phyloP scores from a whole-genome alignment of 345 rosid genomes.

The Atalantia buxifolia region DNA sequence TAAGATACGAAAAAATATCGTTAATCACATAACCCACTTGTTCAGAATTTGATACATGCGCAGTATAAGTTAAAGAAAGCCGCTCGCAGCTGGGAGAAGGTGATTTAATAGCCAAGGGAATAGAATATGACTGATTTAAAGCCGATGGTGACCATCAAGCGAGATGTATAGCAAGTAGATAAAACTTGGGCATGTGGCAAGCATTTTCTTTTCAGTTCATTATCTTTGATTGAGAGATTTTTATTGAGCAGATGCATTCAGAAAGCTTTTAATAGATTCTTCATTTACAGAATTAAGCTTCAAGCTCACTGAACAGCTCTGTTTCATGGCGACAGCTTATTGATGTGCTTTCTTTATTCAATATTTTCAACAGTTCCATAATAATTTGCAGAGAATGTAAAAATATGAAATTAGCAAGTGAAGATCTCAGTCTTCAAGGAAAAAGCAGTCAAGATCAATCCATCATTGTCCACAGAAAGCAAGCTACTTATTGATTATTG shows the following conservation, averaged over 20 bases:
- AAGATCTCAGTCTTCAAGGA: slow-evolving; percentile 16
- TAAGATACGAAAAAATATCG: not conserved
- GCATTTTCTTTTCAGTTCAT: slow-evolving; percentile 16
- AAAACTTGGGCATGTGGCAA: not conserved
- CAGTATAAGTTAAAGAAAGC: not conserved
- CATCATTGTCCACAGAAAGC: slow-evolving; percentile 33
- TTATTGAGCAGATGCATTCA: slow-evolving; percentile 2
- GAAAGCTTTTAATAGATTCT: slow-evolving; percentile 26
- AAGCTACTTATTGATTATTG: slow-evolving; percentile 36
- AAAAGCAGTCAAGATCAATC: slow-evolving; percentile 43
- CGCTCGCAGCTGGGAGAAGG: slow-evolving; percentile 2
- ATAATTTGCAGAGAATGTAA: slow-evolving; percentile 15
- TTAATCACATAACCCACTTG: slow-evolving; percentile 16
- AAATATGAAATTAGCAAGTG: slow-evolving; percentile 13
- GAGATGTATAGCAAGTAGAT: not conserved
- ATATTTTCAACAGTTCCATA: not conserved
- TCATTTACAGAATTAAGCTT: slow-evolving; percentile 24
- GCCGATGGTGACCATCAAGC: slow-evolving; percentile 30
- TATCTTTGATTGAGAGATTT: slow-evolving; percentile 13
- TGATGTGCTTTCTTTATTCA: slow-evolving; percentile 14
- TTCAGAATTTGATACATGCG: slow-evolving; percentile 4
- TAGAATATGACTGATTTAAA: slow-evolving; percentile 28
- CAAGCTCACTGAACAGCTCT: slow-evolving; percentile 19
- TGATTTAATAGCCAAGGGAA: slow-evolving; percentile 22
- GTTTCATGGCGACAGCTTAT: slow-evolving; percentile 7